These are phyloP conservation scores for Ramaria sp. DNA, from an alignment of 768 basidiomycete species.

Conservation along the genomic window DNA sequence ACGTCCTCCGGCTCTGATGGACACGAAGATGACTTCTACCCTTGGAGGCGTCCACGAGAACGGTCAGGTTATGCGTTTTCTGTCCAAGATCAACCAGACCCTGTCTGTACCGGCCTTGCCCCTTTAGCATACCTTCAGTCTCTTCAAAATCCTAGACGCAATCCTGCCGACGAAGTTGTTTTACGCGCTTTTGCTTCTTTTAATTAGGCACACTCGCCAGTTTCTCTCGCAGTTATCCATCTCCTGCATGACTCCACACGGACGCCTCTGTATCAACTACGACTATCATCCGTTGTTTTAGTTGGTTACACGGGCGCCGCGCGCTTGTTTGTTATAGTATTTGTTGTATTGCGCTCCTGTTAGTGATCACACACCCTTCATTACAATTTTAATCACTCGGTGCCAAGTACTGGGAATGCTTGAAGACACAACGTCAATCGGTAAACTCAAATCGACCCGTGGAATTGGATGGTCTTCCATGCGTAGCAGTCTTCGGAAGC, in stretches of 20 bases:
- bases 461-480: background rate
- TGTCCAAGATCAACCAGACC: background rate
- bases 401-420: background rate
- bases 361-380: background rate
- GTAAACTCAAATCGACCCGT: background rate
- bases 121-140: slow-evolving; percentile 9
- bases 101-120: background rate
- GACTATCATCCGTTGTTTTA: background rate
- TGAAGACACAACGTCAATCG: background rate
- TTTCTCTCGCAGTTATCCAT: background rate
- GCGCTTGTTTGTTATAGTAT: slow-evolving; percentile 7
- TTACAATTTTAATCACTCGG: background rate
- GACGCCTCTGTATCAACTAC: background rate
- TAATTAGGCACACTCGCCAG: slow-evolving; percentile 1
- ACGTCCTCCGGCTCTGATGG: background rate
- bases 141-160: slow-evolving; percentile 10
- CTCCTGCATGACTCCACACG: background rate
- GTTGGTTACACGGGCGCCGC: background rate
- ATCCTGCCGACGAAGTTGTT: slow-evolving; percentile 9
- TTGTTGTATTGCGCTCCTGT: slow-evolving; percentile 3
- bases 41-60: background rate
- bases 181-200: slow-evolving; percentile 8
- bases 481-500: background rate
- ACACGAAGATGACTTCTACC: slow-evolving; percentile 1
- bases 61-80: background rate